Base-by-base conservation (phyloP, 306 rosid genomes). In the Pterocarpus santalinus region DNA sequence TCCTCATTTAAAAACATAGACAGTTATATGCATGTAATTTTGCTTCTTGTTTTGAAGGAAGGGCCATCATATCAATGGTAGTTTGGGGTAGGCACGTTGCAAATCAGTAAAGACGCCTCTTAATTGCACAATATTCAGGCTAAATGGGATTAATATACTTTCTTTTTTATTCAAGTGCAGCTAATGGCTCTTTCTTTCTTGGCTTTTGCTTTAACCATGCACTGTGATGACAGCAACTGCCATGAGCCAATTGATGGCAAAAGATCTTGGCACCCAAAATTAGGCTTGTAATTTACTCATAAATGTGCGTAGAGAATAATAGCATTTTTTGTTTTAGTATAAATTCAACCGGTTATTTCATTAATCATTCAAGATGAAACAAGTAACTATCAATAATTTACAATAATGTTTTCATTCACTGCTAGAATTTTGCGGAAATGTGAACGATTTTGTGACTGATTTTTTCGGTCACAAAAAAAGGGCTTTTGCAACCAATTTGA, bases 201-300 rank as follows among this genome's bases (percentile, higher is more conserved):
- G 52, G 41, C 5, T 57, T 36, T 36, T 36, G 39, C 39, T 36
- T 22, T 22, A 5, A 1, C 66, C 78, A 17, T 73, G 55, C 67
- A 56, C 5, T 7, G 9, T 73, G 55, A 73, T 22, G 22, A 39
- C 55, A 55, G 53, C 28, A 58, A 28, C 55, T 57, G 56, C 41
- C 28, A 56, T 11, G 13, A 36, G 5, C 39, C 4, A 64, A 36
- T 17, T 52, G 55, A 72, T 72, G 52, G 16, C 52, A 72, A 56
- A 72, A 5, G 12, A n/a, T 39, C 53, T 36, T 56, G 22, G 53
- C 78, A 38, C 28, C 78, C 22, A 36, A 44, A 14, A 39, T 4
- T 39, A 39, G 68, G 68, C 56, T 14, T 74, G 15, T 7, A 43
- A 56, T 38, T 73, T 72, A 35, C 17, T 72, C 38, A 56, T 38